Conservation (phyloP, 2,329 filamentous ascomycete genomes). For the Nothopassalora personata region DNA sequence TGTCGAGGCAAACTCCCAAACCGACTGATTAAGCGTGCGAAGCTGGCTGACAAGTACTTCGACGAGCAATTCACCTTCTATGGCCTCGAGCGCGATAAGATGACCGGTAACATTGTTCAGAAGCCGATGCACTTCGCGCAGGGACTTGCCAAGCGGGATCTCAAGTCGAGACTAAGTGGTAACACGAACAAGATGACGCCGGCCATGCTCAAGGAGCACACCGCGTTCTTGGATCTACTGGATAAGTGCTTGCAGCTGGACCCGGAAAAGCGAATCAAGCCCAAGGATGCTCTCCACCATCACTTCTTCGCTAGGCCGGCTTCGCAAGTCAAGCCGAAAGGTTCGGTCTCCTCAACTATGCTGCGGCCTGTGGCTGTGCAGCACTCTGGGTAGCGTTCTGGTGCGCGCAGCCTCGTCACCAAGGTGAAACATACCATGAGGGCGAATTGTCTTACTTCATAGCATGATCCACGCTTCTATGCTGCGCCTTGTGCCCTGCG, state of each 20-base stretch:
- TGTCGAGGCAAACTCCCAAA: constrained; percentile 86
- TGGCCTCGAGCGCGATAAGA: constrained; percentile 79
- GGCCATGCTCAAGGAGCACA: constrained; percentile 68
- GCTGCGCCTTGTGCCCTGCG: not conserved
- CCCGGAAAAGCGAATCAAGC: constrained; percentile 85
- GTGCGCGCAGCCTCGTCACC: not conserved
- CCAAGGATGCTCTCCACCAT: constrained; percentile 79
- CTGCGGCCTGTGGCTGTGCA: constrained; percentile 17
- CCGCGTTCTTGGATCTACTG: constrained; percentile 78
- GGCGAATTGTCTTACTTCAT: not conserved
- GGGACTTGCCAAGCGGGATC: constrained; percentile 58
- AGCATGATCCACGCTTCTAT: not conserved
- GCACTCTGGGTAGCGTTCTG: constrained; percentile 14
- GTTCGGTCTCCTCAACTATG: constrained; percentile 1
- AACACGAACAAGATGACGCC: constrained; percentile 66
- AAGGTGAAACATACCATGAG: not conserved
- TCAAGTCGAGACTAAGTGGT: constrained; percentile 70
- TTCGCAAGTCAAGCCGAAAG: constrained; percentile 10
- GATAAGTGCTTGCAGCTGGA: constrained; percentile 86
- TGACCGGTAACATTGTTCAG: constrained; percentile 73
- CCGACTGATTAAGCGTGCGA: constrained; percentile 79
- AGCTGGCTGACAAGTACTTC: constrained; percentile 72
- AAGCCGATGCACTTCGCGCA: constrained; percentile 63
- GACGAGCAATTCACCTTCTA: constrained; percentile 64
- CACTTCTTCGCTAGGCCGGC: constrained; percentile 62